Base-by-base conservation (phyloP, 1,284 basidiomycete species). In the Ceratobasidium sp. region DNA sequence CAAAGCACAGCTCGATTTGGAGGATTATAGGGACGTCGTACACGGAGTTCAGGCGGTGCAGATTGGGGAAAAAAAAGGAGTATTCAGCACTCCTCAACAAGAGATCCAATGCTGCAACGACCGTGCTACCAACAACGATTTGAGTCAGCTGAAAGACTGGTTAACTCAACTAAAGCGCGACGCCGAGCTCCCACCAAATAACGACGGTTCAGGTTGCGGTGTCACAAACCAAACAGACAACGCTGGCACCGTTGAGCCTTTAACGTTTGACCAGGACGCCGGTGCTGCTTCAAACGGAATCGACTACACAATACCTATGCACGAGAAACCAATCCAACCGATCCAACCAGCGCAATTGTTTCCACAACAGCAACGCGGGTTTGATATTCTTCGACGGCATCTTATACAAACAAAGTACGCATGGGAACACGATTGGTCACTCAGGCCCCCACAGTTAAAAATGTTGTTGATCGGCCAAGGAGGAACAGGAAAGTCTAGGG, bases 401-500 rank as follows among this genome's bases (percentile, higher is more conserved):
- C 9, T 72, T 3, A 33, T 39, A 28, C 53, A 40, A 6, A 46
- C 49, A 6, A 5, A 61, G 49, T 20, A 33, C 23, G 40, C 64
- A 49, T 23, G 12, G 44, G 46, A 67, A 7, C 44, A 67, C 13
- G 20, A 49, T 20, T 4, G 3, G 6, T 15, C 42, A 23, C 23
- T 13, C 3, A 44, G 40, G 26, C 23, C 46, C 1, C 78, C 75
- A 4, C 85, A 82, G 13, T 78, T 87, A 0, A 79, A 80, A 0
- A 84, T 86, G 85, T 33, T 83, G 3, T 79, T 86, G 2, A 78
- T 83, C 20, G 86, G 85, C 2, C 84, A 86, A 78, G 86, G 86
- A 1, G 86, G 86, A 0, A 85, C 84, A 1, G 86, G 86, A 0
- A 87, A 87, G 76, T 86, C 85, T 0, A 82, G 79, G 28, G 84